A percentile compares a stretch with the other conserved stretches of the same genome.
Evolutionary conservation across 108 stramenopile species (phyloP).

Genomic region (Nannochloropsis oceanica): DNA sequence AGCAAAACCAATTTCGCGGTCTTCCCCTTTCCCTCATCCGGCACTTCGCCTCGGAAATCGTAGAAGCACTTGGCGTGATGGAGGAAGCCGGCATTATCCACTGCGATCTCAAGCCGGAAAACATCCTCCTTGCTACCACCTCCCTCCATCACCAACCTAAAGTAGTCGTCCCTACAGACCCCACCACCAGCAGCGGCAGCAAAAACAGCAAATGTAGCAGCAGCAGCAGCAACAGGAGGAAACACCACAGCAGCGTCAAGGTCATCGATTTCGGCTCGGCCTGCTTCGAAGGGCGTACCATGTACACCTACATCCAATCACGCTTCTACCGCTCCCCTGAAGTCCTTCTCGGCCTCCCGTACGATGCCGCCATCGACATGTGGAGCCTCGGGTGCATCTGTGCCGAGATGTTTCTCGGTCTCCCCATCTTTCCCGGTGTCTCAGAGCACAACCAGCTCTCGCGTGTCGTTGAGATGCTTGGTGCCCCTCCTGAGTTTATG

Average conservation of each 20-base stretch:
- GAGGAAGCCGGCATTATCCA: slow-evolving; percentile 65
- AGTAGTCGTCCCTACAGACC: neutral
- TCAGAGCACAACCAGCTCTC: slow-evolving; percentile 82
- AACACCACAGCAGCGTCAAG: slow-evolving; percentile 44
- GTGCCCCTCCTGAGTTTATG: slow-evolving; percentile 65
- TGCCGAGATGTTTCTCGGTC: slow-evolving; percentile 79
- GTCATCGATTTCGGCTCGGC: slow-evolving; percentile 95
- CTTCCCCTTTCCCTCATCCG: slow-evolving; percentile 60
- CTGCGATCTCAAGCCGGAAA: slow-evolving; percentile 97
- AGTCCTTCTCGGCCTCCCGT: slow-evolving; percentile 66
- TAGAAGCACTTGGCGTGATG: slow-evolving; percentile 54
- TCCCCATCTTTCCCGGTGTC: slow-evolving; percentile 87
- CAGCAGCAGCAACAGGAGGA: neutral
- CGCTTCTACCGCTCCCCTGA: slow-evolving; percentile 97
- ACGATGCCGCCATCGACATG: slow-evolving; percentile 91
- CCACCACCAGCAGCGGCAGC: neutral
- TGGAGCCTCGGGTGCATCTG: slow-evolving; percentile 92
- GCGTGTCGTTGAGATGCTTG: slow-evolving; percentile 82
- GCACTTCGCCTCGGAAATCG: slow-evolving; percentile 44
- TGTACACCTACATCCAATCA: slow-evolving; percentile 90
- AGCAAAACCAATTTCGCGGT: slow-evolving; percentile 79
- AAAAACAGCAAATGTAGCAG: slow-evolving; percentile 24
- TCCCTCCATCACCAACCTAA: neutral
- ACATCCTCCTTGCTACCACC: slow-evolving; percentile 64
- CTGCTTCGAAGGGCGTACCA: slow-evolving; percentile 56